Base-by-base conservation (phyloP, 2,329 filamentous ascomycete genomes). In the Colletotrichum limetticola region DNA sequence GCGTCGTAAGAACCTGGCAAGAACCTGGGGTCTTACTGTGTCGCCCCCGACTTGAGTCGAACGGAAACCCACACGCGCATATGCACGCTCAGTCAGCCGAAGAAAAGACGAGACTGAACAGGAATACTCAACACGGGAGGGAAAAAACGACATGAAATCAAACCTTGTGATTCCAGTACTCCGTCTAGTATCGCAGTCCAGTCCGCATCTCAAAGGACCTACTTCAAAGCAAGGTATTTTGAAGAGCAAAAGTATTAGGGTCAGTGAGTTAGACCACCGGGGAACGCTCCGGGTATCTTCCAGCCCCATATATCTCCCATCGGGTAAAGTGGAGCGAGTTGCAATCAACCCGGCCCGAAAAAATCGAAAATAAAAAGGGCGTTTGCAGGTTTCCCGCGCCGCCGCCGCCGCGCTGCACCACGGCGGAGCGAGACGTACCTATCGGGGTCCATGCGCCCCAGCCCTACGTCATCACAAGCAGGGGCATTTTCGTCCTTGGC, bases 1-100 rank as follows among this genome's bases (percentile, higher is more conserved):
- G 66, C 70, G 66, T 72, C 66, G 65, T 30, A 66, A n/a, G 16
- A 65, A 37, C 68, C 61, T 70, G 66, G 66, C 60, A 69, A 53
- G 53, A 55, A 49, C 42, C 42, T 57, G 56, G 66, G 70, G 70
- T 12, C 4, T 35, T 12, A 2, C 5, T 72, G 65, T 66, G 11
- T 60, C 19, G 66, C 55, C 70, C 19, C 42, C 60, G 66, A 24
- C 42, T 37, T 26, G 9, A 53, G 28, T 46, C 60, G 24, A n/a
- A 30, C 12, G 30, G 30, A 35, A 49, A 26, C 28, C 37, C 46
- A 42, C 53, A 14, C 62, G 61, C 37, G 16, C 59, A 37, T 49
- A 53, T 8, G 19, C 24, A 12, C 26, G 42, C 52, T 42, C 53
- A 64, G 26, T 53, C 52, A 63, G 28, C 32, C 49, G 42, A 49